A percentile compares a stretch with the other conserved stretches of the same genome.
These are phyloP conservation scores for Nephelium lappaceum DNA, from an alignment of 345 rosid species.

Conservation along the genomic window DNA sequence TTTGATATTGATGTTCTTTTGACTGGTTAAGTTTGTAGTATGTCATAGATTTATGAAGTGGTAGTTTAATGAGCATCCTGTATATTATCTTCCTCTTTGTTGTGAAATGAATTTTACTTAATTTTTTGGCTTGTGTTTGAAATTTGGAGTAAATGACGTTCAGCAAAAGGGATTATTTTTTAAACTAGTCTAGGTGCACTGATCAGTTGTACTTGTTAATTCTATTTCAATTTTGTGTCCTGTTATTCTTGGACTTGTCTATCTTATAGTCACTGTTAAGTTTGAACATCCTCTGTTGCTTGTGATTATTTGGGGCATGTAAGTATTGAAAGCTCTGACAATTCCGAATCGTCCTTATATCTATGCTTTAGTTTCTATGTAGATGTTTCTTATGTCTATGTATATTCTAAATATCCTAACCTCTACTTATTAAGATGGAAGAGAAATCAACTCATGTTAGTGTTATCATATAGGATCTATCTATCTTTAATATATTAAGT, in stretches of 20 bases:
- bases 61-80: background rate
- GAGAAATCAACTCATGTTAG: background rate
- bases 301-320: background rate
- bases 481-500: background rate
- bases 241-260: background rate
- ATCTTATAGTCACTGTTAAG: background rate
- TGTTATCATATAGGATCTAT: background rate
- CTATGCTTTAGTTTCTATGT: background rate
- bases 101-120: background rate
- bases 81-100: background rate
- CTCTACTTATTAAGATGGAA: background rate
- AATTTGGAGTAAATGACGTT: background rate
- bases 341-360: background rate
- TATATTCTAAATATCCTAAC: background rate
- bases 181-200: background rate
- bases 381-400: background rate
- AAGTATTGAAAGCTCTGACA: background rate
- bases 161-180: background rate
- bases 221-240: background rate
- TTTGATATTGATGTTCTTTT: conserved; percentile 11
- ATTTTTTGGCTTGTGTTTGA: background rate
- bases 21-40: background rate
- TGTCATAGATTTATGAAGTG: background rate
- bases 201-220: background rate
- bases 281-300: background rate